phyloP scores from a whole-genome alignment of 495 filamentous ascomycete genomes.

The Trichoderma reesei region DNA sequence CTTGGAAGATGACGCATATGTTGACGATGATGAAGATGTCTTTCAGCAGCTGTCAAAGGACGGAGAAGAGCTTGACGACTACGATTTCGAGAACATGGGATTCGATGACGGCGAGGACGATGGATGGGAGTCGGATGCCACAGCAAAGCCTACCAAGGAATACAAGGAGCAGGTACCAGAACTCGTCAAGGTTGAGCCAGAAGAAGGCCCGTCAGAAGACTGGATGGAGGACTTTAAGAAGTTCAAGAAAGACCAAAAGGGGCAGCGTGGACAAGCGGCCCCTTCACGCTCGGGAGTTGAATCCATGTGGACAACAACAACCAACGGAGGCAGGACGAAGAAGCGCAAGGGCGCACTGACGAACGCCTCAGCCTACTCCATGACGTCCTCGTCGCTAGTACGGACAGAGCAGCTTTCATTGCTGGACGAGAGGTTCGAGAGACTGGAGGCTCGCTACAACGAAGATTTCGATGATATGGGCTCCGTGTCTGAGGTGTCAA shows the following conservation, averaged over 20 bases:
- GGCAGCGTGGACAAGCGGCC: conserved; percentile 26
- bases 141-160: conserved; percentile 58
- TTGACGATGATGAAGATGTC: conserved; percentile 75
- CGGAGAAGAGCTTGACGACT: conserved; percentile 47
- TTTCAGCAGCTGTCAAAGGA: conserved; percentile 71
- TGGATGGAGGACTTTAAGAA: conserved; percentile 88
- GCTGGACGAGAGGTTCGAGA: conserved; percentile 85
- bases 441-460: conserved; percentile 75
- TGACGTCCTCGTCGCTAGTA: conserved; percentile 82
- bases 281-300: conserved; percentile 51
- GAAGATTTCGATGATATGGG: conserved; percentile 56
- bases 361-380: conserved; percentile 84
- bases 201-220: conserved; percentile 45
- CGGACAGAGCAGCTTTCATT: conserved; percentile 82
- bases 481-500: conserved; percentile 35
- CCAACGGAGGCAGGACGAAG: conserved; percentile 63
- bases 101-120: conserved; percentile 53
- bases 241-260: conserved; percentile 69
- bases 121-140: conserved; percentile 92
- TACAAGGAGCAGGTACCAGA: conserved; percentile 41
- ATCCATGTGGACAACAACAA: conserved; percentile 70
- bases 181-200: conserved; percentile 34
- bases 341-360: conserved; percentile 88
- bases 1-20: conserved; percentile 90
- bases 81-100: conserved; percentile 46